Base-by-base conservation (phyloP, 768 basidiomycete species). In the Amanita phalloides region DNA sequence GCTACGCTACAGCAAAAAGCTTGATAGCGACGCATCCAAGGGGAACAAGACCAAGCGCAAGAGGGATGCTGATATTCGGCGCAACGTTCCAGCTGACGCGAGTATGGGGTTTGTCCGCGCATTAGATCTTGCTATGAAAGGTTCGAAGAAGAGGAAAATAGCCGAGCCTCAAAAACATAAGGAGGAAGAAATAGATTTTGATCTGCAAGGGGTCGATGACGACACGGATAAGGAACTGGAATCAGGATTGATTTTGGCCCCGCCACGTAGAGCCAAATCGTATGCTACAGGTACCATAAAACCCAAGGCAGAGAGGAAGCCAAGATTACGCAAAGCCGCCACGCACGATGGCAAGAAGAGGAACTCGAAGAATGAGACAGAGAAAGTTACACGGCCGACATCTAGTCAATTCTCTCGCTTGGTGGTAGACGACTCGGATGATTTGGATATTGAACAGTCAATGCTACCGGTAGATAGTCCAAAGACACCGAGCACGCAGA, bases 61-160 rank as follows among this genome's bases (percentile, higher is more conserved):
- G 61, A 72, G 86, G 33, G 79, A 86, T 58, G 79, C 82, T 49
- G 79, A 87, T 54, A 62, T 79, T 11, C 67, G 64, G 53, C 73
- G 85, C 55, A 90, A 91, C 59, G 81, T 91, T 25, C 90, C 90
- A 33, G 63, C 65, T 9, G 82, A 82, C n/a, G 87, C 88, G 3
- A 73, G 71, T 56, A 77, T 72, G 2, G 82, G 82, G 1, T 93
- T 93, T 62, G 78, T 90, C 17, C 75, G 72, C 32, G 90, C 82
- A 9, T 75, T 75, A 1, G 74, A 84, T 21, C 67, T 90, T 48
- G 56, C 87, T 20, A 69, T 71, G 53, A 87, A 81, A 56, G 69
- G 64, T 53, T 45, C 68, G 6, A 66, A 66, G 57, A 66, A 75
- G 63, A 67, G 73, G 70, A 71, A 76, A 62, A 75, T 72, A 61